Evolutionary conservation across 108 stramenopile genomes (phyloP).

Genomic region (Nannochloropsis oceanica): DNA sequence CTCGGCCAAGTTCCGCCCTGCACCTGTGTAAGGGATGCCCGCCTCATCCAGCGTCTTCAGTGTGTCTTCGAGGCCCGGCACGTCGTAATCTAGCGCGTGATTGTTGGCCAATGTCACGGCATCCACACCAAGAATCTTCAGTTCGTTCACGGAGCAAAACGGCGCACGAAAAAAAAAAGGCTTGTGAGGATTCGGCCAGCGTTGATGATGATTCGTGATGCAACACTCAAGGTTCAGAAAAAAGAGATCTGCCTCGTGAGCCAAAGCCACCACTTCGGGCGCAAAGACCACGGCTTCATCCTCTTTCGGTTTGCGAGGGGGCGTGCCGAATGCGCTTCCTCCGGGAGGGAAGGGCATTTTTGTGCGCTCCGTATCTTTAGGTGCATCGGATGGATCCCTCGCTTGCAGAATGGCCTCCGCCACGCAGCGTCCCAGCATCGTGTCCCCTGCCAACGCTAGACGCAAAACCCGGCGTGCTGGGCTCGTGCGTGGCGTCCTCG

Average conservation of each 20-base stretch:
- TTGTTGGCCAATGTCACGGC: not conserved
- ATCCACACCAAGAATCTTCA: not conserved
- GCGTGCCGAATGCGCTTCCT: not conserved
- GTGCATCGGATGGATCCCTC: not conserved
- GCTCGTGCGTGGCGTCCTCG: not conserved
- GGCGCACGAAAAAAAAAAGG: not conserved
- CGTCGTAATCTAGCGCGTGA: not conserved
- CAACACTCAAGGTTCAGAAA: not conserved
- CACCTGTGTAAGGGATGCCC: not conserved
- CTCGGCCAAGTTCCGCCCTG: not conserved
- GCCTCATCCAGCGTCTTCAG: not conserved
- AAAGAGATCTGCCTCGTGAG: not conserved
- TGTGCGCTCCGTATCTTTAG: not conserved
- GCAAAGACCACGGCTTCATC: not conserved
- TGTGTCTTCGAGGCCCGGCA: not conserved
- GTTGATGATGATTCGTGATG: not conserved
- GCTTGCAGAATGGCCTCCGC: not conserved
- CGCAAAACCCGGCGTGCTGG: not conserved
- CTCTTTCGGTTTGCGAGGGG: not conserved
- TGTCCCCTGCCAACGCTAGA: not conserved
- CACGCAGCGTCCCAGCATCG: not conserved
- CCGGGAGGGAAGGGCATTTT: not conserved
- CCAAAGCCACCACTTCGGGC: not conserved
- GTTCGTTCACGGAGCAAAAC: not conserved
- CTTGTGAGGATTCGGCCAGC: not conserved